Evolutionary conservation across 208 protist genomes (phyloP).

Genomic region (Novymonas esmeraldas): DNA sequence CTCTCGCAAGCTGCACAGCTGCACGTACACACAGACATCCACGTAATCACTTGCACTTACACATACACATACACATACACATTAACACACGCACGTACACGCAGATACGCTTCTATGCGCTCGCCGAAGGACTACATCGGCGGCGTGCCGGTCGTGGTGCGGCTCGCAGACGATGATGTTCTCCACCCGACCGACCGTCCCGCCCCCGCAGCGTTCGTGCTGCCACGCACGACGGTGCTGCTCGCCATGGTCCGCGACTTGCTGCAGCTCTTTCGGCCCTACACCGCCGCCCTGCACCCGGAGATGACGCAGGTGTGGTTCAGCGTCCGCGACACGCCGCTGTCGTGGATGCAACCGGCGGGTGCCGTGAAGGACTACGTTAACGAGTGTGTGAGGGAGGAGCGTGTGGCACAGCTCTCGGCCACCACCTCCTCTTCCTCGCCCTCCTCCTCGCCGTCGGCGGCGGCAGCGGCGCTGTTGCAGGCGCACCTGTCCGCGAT

Average conservation of each 20-base stretch:
- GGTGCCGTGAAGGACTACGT: conserved; percentile 75
- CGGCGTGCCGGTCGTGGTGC: conserved; percentile 63
- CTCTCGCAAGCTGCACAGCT: no score
- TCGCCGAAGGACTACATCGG: conserved; percentile 46
- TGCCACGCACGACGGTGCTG: conserved; percentile 69
- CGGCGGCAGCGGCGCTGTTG: background rate
- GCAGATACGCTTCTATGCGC: conserved; percentile 19
- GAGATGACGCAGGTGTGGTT: conserved; percentile 65
- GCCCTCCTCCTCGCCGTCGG: background rate
- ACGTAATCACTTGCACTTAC: background rate
- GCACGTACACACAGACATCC: background rate
- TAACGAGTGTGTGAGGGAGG: conserved; percentile 29
- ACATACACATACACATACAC: conserved; percentile 5
- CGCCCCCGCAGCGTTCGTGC: conserved; percentile 49
- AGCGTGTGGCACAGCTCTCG: conserved; percentile 14
- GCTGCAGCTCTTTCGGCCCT: conserved; percentile 48
- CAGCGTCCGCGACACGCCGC: conserved; percentile 35
- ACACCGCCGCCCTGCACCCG: conserved; percentile 39
- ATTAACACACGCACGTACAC: background rate
- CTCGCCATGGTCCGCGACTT: conserved; percentile 60
- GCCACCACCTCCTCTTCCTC: background rate
- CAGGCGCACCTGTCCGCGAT: conserved; percentile 25
- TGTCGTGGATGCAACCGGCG: conserved; percentile 71
- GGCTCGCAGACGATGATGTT: conserved; percentile 53
- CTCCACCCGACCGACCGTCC: conserved; percentile 42